These are phyloP conservation scores for Bauhinia variegata DNA, from an alignment of 306 rosid species.

Conservation along the genomic window DNA sequence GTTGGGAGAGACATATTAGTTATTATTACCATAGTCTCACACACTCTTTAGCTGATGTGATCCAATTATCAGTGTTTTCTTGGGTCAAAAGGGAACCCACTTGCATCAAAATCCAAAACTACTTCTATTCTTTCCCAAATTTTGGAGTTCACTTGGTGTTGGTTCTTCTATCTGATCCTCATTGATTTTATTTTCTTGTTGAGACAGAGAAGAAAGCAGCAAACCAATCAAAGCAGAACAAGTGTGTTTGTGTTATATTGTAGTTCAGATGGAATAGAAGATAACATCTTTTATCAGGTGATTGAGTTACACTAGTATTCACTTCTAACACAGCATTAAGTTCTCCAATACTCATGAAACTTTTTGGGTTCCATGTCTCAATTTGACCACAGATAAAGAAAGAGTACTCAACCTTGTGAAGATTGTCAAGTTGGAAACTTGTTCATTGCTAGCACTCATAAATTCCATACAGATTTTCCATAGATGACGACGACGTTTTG, in stretches of 20 bases:
- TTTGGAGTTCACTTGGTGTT: slow-evolving; percentile 8
- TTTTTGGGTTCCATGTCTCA: slow-evolving; percentile 20
- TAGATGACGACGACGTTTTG: slow-evolving; percentile 17
- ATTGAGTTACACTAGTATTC: slow-evolving; percentile 5
- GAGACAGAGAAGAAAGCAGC: slow-evolving; percentile 59
- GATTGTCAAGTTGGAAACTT: slow-evolving; percentile 7
- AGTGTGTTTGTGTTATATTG: slow-evolving; percentile 65
- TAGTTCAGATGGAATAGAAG: slow-evolving; percentile 42
- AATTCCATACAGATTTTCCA: background rate
- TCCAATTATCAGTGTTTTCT: too few relatives aligned
- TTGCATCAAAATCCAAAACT: background rate
- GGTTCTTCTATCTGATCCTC: slow-evolving; percentile 8
- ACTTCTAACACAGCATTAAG: background rate
- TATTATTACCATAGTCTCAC: too few relatives aligned
- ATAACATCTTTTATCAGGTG: slow-evolving; percentile 35
- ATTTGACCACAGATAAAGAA: background rate
- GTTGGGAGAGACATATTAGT: too few relatives aligned
- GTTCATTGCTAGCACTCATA: background rate
- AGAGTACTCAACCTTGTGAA: background rate
- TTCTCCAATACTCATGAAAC: slow-evolving; percentile 13
- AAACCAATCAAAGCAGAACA: slow-evolving; percentile 48
- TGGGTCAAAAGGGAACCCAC: background rate
- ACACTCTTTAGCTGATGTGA: too few relatives aligned
- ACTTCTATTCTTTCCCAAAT: slow-evolving; percentile 3
- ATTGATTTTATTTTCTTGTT: slow-evolving; percentile 14